phyloP scores from a whole-genome alignment of 345 rosid species.

The Heritiera fomes region DNA sequence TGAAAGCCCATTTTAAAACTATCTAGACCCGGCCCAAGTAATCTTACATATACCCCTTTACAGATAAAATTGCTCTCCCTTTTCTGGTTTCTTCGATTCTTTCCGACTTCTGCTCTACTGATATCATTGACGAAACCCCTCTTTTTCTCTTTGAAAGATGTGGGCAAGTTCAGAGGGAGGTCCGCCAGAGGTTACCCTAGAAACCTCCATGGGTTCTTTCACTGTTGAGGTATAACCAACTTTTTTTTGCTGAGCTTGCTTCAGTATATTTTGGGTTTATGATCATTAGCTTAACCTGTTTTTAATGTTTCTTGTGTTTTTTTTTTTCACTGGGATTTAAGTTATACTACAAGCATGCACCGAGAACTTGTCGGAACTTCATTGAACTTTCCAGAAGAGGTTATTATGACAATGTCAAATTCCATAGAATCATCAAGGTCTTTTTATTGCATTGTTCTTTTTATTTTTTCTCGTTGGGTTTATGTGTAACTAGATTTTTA shows the following conservation, averaged over 20 bases:
- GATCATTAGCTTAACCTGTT: background rate
- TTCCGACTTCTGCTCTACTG: background rate
- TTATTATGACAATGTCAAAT: slow-evolving; percentile 76
- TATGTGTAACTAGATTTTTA: background rate
- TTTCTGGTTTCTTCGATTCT: too few relatives aligned
- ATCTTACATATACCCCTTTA: background rate
- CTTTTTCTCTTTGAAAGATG: slow-evolving; percentile 43
- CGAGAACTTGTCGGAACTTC: slow-evolving; percentile 95
- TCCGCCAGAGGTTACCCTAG: slow-evolving; percentile 87
- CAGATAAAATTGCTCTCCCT: background rate
- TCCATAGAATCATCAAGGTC: slow-evolving; percentile 94
- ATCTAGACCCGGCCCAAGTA: background rate
- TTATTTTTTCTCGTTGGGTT: background rate
- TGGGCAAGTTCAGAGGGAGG: slow-evolving; percentile 77
- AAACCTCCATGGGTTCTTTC: slow-evolving; percentile 92
- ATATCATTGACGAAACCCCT: background rate
- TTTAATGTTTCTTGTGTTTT: background rate
- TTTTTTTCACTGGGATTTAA: slow-evolving; percentile 20
- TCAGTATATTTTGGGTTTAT: background rate
- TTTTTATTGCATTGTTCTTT: background rate
- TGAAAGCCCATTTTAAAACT: background rate
- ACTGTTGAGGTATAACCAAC: slow-evolving; percentile 62
- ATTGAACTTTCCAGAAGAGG: slow-evolving; percentile 83
- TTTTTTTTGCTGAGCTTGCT: background rate
- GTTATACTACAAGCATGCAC: slow-evolving; percentile 87